Base-by-base conservation (phyloP, 768 basidiomycete species). In the Boletellus ananas region DNA sequence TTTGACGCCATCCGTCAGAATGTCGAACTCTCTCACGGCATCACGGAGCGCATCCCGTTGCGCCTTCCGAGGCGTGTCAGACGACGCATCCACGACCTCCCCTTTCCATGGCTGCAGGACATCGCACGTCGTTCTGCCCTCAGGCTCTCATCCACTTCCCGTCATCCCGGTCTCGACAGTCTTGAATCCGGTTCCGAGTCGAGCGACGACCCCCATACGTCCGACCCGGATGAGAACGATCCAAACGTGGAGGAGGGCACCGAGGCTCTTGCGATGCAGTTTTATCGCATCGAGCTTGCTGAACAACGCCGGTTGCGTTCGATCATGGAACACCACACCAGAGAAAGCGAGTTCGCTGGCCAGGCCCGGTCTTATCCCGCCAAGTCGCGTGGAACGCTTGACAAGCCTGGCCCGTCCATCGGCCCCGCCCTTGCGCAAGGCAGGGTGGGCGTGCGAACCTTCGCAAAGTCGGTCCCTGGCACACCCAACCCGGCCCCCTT, bases 1-100 rank as follows among this genome's bases (percentile, higher is more conserved):
- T 97, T 91, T 58, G 94, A 98, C 68, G 86, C 88, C 59, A 89
- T 98, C 59, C 84, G 89, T 34, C 90, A 93, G 69, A 90, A 92
- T 58, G 65, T 83, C 3, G 93, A 96, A 70, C 80, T 96, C 20
- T 79, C 84, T 3, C 68, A 82, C 31, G 81, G 82, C 7, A 77
- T 83, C 54, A 88, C 84, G 0, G 90, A 93, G 59, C 85, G 89
- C 31, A 94, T 95, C 34, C 83, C 90, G 13, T 80, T 96, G 45
- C 70, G 70, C 40, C 69, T 85, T 14, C 74, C 81, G 2, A 60
- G 68, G 33, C 59, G 70, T 2, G 75, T 83, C 44, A 75, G 77
- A 20, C 70, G 72, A 40, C 75, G 88, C 5, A 77, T 87, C n/a
- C 59, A 72, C 6, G 90, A 94, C 33, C 75, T 94, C 18, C 93